Base-by-base conservation (phyloP, 2,329 filamentous ascomycete species). In the Parascedosporium putredinis region DNA sequence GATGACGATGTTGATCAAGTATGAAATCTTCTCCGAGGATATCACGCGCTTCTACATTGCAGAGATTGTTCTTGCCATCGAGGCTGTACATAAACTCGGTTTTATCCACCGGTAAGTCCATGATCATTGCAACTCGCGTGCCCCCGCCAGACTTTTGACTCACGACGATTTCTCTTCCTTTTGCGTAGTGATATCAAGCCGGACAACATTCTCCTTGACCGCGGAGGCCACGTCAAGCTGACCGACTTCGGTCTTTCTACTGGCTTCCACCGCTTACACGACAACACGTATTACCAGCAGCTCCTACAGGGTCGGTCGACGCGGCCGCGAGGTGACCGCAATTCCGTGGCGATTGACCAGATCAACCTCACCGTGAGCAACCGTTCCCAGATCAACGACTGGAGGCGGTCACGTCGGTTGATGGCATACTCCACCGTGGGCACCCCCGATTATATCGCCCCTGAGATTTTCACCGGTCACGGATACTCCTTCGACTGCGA, bases 1-100 rank as follows among this genome's bases (percentile, higher is more conserved):
- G 65, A 98, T 98, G 93, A 98, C 93, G 3, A 98, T 98, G 93
- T 76, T 98, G 58, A 98, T 98, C 73, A 98, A 97, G 76, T 98
- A 98, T 63, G 93, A 98, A 66, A 96, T 98, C 65, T 98, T 98
- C 67, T 95, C 89, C 0, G 91, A 97, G 66, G 93, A 98, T 58
- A 97, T 98, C 57, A 98, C 93, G 25, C 83, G 93, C 16, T 98
- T 98, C 69, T 98, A 98, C 69, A 98, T 98, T 80, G 93, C 93
- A 22, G 91, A 98, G 67, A 91, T 97, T 59, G 88, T 95, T 22
- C 78, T 97, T 62, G 93, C 93, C n/a, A 97, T 98, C 57, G 93
- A 98, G 64, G 93, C 93, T 12, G 93, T 98, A 38, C 93, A 98
- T 69, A 95, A 95, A 67, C 78, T 97, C 56, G 93, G 93, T 54